These are phyloP conservation scores for Plicaturopsis crispa DNA, from an alignment of 768 basidiomycete genomes.

Conservation along the genomic window DNA sequence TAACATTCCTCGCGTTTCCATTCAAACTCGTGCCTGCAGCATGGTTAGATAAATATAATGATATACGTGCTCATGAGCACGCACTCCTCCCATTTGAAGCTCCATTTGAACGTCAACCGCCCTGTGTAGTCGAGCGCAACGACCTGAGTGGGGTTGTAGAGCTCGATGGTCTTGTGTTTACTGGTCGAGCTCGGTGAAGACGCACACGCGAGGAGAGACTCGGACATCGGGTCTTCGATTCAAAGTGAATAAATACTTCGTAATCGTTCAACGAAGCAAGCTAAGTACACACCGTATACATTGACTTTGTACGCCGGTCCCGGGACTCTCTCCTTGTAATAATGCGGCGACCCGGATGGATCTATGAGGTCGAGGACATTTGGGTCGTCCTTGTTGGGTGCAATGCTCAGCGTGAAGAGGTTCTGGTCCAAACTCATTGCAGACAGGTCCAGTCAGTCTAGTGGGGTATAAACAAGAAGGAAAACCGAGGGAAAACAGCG, in stretches of 20 bases:
- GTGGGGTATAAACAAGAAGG: no score
- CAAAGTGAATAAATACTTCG: not conserved
- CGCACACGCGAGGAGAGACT: constrained; percentile 63
- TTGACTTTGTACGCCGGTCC: constrained; percentile 55
- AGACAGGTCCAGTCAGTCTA: no score
- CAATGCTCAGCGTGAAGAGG: constrained; percentile 70
- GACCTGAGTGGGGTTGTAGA: constrained; percentile 63
- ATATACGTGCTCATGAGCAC: constrained; percentile 22
- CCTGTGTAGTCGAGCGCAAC: constrained; percentile 74
- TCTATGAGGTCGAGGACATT: constrained; percentile 67
- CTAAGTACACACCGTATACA: constrained; percentile 46
- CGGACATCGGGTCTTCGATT: constrained; percentile 61
- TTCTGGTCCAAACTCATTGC: constrained; percentile 81
- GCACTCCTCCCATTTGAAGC: constrained; percentile 79
- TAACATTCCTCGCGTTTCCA: constrained; percentile 84
- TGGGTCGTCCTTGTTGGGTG: constrained; percentile 49
- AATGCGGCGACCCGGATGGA: constrained; percentile 53
- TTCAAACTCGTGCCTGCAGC: constrained; percentile 67
- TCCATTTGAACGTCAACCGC: constrained; percentile 67
- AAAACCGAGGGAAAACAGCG: no score
- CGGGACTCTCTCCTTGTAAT: constrained; percentile 58
- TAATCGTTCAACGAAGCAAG: not conserved
- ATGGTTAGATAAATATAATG: not conserved
- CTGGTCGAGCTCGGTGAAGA: constrained; percentile 53
- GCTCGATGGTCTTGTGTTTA: constrained; percentile 69